Evolutionary conservation across 208 protist genomes (phyloP), one percentile per base, ranked within the genome.

Genomic region (Acanthamoeba sp.): DNA sequence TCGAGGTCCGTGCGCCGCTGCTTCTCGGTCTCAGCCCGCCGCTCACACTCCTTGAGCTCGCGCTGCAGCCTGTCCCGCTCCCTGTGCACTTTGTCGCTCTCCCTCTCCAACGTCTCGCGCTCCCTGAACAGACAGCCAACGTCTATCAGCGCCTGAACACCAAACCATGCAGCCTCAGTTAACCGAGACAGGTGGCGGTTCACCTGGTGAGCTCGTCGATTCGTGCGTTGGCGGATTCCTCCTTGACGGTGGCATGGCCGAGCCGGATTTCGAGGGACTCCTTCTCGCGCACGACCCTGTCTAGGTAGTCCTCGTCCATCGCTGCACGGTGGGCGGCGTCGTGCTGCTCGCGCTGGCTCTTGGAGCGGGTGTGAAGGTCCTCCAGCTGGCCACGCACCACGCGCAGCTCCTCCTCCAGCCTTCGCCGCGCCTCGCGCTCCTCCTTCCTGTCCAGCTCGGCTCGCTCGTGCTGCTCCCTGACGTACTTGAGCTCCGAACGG

Each of bases 381-480:
- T 40, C 69, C 69, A 78, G 69, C 34, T 78, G 69, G 69, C 69
- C 69, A 2, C 69, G 69, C 38, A 78, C 69, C 6, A 78, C 69
- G 5, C 38, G 32, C 34, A 78, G 69, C 38, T 78, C 69, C 69
- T 78, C 69, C 69, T 78, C 69, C 1, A 78, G 36, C 38, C 38
- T 42, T 20, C 69, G 69, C 24, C 69, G 29, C 10, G 7, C 38
- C 1, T 78, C 69, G 10, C 69, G 69, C 36, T 78, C 69, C 36
- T 78, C 69, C 38, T 78, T 78, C 12, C 3, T 12, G 38, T 40
- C 69, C 1, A 14, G 2, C 22, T 78, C 69, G 38, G 69, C 69
- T 20, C 69, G 69, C 69, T 78, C 69, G 29, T 36, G 22, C 38
- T 78, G 69, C 38, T 78, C 69, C n/a, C 22, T 2, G 1, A 78